A percentile compares a stretch with the other conserved stretches of the same genome.
Evolutionary conservation across 805 yeast species (phyloP).

Genomic region (Kodamaea kaohsiungensis): DNA sequence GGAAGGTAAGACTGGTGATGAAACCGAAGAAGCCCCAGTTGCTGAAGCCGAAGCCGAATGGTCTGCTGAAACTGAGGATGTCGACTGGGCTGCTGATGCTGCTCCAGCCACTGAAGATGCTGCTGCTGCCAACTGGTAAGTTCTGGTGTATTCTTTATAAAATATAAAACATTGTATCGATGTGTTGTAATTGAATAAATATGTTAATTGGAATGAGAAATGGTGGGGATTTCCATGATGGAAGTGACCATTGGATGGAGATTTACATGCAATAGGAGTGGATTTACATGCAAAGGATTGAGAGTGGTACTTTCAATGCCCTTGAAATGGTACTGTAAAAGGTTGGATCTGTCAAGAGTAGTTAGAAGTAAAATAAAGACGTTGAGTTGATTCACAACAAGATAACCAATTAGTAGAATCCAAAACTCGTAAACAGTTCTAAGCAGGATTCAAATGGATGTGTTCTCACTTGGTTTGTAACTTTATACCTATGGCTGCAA

Average conservation of each 20-base stretch:
- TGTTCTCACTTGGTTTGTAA: not conserved
- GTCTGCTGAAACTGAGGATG: slow-evolving; percentile 58
- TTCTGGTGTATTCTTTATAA: slow-evolving; percentile 2
- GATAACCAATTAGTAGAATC: no score
- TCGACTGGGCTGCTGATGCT: slow-evolving; percentile 66
- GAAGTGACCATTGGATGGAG: no score
- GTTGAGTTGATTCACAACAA: no score
- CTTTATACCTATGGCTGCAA: not conserved
- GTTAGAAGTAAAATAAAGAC: no score
- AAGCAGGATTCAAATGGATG: no score
- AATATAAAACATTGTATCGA: not conserved
- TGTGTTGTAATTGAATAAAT: not conserved
- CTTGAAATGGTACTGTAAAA: no score
- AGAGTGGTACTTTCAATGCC: no score
- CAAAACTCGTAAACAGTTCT: no score
- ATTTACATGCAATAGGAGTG: no score
- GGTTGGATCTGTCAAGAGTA: no score
- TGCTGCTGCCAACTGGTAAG: slow-evolving; percentile 56
- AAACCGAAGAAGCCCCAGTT: slow-evolving; percentile 60
- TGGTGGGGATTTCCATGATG: not conserved
- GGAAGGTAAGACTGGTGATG: slow-evolving; percentile 54
- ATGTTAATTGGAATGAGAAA: not conserved
- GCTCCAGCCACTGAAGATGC: slow-evolving; percentile 73
- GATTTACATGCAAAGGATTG: no score
- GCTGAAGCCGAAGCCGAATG: slow-evolving; percentile 58